Evolutionary conservation across 1,284 basidiomycete genomes (phyloP).

Genomic region (Inonotus obliquus): DNA sequence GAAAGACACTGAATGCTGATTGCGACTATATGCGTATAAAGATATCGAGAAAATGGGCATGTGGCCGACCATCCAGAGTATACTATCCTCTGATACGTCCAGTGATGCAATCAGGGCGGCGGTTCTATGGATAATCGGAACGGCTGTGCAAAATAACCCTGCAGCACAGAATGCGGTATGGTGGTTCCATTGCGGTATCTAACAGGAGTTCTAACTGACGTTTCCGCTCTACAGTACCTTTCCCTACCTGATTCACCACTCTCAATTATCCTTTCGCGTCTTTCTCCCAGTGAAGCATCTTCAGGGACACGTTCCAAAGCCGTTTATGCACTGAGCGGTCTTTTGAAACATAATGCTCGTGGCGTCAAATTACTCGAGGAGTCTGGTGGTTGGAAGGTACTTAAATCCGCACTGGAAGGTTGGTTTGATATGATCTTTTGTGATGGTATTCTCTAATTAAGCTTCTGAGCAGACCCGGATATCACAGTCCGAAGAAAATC

Average conservation of each 20-base stretch:
- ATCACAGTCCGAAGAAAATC: constrained; percentile 79
- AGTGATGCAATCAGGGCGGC: constrained; percentile 66
- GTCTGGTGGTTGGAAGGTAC: constrained; percentile 65
- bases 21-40: constrained; percentile 27
- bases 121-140: constrained; percentile 89
- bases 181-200: constrained; percentile 21
- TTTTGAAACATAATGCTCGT: constrained; percentile 77
- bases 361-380: constrained; percentile 60
- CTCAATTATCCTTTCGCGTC: constrained; percentile 57
- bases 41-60: constrained; percentile 82
- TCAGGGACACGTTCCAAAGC: constrained; percentile 71
- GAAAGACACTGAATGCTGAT: not conserved
- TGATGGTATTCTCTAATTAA: not conserved
- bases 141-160: constrained; percentile 94
- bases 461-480: constrained; percentile 56
- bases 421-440: constrained; percentile 13
- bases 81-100: constrained; percentile 54
- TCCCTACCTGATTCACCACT: constrained; percentile 54
- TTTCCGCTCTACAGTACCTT: constrained; percentile 53
- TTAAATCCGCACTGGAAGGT: constrained; percentile 64
- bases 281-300: constrained; percentile 48
- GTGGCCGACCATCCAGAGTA: constrained; percentile 77
- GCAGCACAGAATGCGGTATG: constrained; percentile 82
- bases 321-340: constrained; percentile 81
- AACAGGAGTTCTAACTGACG: not conserved